These are phyloP conservation scores for Backusella luteola DNA, from an alignment of 192 early-diverging fungal genomes.

Conservation along the genomic window DNA sequence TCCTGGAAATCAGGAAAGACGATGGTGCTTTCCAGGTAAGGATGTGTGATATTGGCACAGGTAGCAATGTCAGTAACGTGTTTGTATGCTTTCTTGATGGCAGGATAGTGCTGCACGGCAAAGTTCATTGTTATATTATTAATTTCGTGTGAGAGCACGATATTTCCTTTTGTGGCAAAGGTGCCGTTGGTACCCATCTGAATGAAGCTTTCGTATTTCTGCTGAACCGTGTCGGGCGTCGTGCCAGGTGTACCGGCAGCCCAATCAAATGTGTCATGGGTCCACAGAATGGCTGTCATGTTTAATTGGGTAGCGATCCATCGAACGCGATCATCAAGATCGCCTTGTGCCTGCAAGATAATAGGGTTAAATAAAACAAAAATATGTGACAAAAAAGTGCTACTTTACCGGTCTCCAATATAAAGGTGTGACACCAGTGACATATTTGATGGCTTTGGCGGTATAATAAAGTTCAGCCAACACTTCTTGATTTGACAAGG, in stretches of 20 bases:
- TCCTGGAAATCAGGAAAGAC: slow-evolving; percentile 20
- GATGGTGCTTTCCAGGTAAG: slow-evolving; percentile 33
- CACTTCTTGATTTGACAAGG: slow-evolving; percentile 43
- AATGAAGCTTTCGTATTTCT: slow-evolving; percentile 28
- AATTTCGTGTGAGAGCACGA: slow-evolving; percentile 46
- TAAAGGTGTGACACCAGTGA: slow-evolving; percentile 37
- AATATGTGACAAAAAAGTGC: not conserved
- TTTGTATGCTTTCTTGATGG: slow-evolving; percentile 39
- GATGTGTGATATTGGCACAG: slow-evolving; percentile 39
- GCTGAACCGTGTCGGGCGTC: slow-evolving; percentile 15
- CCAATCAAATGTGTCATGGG: slow-evolving; percentile 35
- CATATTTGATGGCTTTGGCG: slow-evolving; percentile 42
- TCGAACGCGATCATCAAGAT: slow-evolving; percentile 59
- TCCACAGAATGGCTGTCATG: slow-evolving; percentile 38
- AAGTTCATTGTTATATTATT: slow-evolving; percentile 41
- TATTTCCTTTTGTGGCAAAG: slow-evolving; percentile 31
- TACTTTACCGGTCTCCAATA: slow-evolving; percentile 34
- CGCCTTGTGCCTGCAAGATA: slow-evolving; percentile 41
- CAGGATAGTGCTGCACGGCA: slow-evolving; percentile 42
- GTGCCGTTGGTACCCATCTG: slow-evolving; percentile 36
- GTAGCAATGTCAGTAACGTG: slow-evolving; percentile 32
- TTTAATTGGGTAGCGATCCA: slow-evolving; percentile 48
- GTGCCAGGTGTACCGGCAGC: slow-evolving; percentile 21
- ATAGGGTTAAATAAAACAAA: not conserved
- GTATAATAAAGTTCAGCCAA: slow-evolving; percentile 57